Percentiles rank a stretch among this genome's conserved stretches.
phyloP scores from a whole-genome alignment of 1,284 basidiomycete genomes.

The Leccinum griseonigrum region DNA sequence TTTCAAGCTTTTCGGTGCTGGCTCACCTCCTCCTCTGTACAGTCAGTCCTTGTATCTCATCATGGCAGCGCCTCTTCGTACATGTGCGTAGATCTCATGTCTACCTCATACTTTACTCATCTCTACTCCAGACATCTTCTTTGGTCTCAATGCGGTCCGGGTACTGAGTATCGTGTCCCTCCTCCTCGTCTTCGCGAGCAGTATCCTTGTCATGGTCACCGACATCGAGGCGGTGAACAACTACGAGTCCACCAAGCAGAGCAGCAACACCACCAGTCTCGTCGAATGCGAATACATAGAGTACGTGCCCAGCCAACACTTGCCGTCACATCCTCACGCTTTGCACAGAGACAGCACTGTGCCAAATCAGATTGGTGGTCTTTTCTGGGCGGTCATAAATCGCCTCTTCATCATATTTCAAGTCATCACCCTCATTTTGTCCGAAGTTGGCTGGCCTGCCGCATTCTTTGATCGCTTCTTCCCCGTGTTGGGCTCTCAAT shows the following conservation, averaged over 20 bases:
- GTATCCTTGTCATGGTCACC: conserved; percentile 75
- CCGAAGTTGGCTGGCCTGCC: conserved; percentile 77
- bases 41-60: conserved; percentile 11
- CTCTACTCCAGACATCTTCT: conserved; percentile 58
- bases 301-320: conserved; percentile 39
- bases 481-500: conserved; percentile 76
- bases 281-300: conserved; percentile 75
- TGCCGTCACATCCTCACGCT: conserved; percentile 11
- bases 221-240: conserved; percentile 77
- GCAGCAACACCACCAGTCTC: conserved; percentile 33
- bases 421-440: conserved; percentile 73
- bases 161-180: conserved; percentile 78
- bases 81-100: conserved; percentile 34
- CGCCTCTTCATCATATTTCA: conserved; percentile 82
- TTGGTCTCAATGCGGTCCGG: conserved; percentile 77
- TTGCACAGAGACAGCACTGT: conserved; percentile 67
- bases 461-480: conserved; percentile 79
- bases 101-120: conserved; percentile 2
- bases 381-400: conserved; percentile 87
- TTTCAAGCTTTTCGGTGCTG: conserved; percentile 28
- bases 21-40: conserved; percentile 24
- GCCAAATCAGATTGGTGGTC: conserved; percentile 85
- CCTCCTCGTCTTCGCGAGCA: conserved; percentile 76
- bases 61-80: conserved; percentile 37
- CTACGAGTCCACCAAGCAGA: conserved; percentile 47